Evolutionary conservation across 495 filamentous ascomycete species (phyloP).

Genomic region (Margaritispora aquatica): DNA sequence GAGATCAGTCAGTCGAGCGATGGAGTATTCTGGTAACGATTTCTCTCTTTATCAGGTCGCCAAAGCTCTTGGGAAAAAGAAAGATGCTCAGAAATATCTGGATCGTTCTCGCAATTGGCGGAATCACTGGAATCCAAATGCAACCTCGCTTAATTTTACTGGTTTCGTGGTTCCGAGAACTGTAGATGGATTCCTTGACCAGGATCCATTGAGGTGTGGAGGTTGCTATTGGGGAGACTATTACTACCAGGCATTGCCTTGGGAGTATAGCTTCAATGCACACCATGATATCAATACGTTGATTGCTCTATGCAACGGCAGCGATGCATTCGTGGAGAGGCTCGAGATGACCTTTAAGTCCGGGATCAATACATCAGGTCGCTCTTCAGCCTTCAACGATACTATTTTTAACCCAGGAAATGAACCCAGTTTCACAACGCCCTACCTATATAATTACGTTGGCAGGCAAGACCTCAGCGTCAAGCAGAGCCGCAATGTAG

Average conservation of each 20-base stretch:
- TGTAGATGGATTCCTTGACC: slow-evolving; percentile 48
- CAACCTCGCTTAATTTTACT: slow-evolving; percentile 46
- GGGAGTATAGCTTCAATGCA: slow-evolving; percentile 64
- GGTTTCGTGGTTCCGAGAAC: slow-evolving; percentile 62
- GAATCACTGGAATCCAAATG: slow-evolving; percentile 61
- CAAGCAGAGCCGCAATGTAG: slow-evolving; percentile 45
- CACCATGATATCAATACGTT: slow-evolving; percentile 61
- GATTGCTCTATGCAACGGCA: slow-evolving; percentile 52
- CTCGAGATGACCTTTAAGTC: slow-evolving; percentile 58
- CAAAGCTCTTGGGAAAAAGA: slow-evolving; percentile 43
- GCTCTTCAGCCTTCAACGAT: slow-evolving; percentile 36
- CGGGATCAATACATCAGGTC: slow-evolving; percentile 34
- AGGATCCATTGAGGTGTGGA: slow-evolving; percentile 55
- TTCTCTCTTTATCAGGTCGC: slow-evolving; percentile 58
- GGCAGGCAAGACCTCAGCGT: slow-evolving; percentile 54
- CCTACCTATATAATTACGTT: slow-evolving; percentile 60
- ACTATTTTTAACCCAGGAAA: slow-evolving; percentile 66
- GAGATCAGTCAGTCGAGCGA: slow-evolving; percentile 57
- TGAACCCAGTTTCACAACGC: slow-evolving; percentile 62
- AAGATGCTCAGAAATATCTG: slow-evolving; percentile 55
- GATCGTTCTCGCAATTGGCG: slow-evolving; percentile 62
- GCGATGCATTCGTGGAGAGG: slow-evolving; percentile 48
- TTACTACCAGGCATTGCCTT: slow-evolving; percentile 60
- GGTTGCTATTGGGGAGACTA: slow-evolving; percentile 61
- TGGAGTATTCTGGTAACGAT: slow-evolving; percentile 67